Evolutionary conservation across 306 rosid genomes (phyloP), one percentile per base, ranked within the genome.

Genomic region (Amphicarpaea edgeworthii): DNA sequence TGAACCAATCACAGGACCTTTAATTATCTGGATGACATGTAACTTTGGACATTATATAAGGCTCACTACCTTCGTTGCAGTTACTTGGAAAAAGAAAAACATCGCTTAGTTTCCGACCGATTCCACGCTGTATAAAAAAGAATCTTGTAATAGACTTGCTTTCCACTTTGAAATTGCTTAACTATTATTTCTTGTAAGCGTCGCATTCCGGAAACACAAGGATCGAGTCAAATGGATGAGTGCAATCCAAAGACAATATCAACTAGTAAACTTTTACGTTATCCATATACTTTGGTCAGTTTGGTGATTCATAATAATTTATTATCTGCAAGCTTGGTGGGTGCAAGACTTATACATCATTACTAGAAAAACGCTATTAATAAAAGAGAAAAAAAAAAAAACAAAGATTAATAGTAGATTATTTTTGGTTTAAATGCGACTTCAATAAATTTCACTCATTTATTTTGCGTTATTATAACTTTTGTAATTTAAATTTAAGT

Each of bases 211-310:
- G 38, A 70, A 6, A 34, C 49, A 0, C 68, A 71, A 53, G 17
- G 58, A 53, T 42, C 38, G n/a, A 72, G 68, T 71, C 68, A 71
- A 79, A 63, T 28, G 42, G 68, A 62, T 53, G 60, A 79, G 66
- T 28, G 28, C 67, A 71, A 68, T 3, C 67, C 24, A 49, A 50
- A 61, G 30, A 16, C 43, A 5, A 70, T 38, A 12, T 24, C 67
- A 38, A 8, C 59, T 17, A n/a, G n/a, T n/a, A 14, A 37, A 12
- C 53, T n/a, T 38, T 19, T 30, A 69, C 77, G 38, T 17, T 63
- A 37, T 63, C 46, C 45, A 16, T 34, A 3, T 32, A 34, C 69
- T 10, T 21, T 24, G 6, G 15, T 15, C 8, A 34, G 47, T 17
- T 21, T 24, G 6, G 15, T 15, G 4, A 67, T n/a, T 67, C 41